Percentiles rank a stretch among this genome's conserved stretches.
Conservation (phyloP, 495 filamentous ascomycete species). For the Penicillium angulare region DNA sequence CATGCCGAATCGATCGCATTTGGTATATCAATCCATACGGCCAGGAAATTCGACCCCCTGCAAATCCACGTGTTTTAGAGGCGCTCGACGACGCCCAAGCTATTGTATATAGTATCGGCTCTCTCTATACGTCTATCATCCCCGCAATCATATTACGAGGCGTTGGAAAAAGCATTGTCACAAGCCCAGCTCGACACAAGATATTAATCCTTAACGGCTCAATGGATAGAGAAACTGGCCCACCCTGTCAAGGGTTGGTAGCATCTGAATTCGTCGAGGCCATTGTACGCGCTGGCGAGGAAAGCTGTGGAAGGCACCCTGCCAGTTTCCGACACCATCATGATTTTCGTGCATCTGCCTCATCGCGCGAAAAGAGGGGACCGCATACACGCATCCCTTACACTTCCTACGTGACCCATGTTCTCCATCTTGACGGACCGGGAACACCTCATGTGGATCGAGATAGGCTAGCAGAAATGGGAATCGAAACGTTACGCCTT, state of each 20-base stretch:
- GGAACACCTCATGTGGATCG: slow-evolving; percentile 70
- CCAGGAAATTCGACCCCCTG: slow-evolving; percentile 75
- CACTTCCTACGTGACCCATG: slow-evolving; percentile 74
- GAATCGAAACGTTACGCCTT: slow-evolving; percentile 72
- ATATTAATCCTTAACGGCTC: slow-evolving; percentile 84
- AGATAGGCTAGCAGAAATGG: slow-evolving; percentile 58
- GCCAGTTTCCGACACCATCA: slow-evolving; percentile 1
- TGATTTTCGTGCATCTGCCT: neutral
- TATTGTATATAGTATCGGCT: slow-evolving; percentile 88
- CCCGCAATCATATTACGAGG: slow-evolving; percentile 57
- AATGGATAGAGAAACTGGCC: slow-evolving; percentile 82
- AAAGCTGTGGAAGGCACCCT: slow-evolving; percentile 37
- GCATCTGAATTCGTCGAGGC: slow-evolving; percentile 78
- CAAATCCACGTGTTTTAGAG: slow-evolving; percentile 75
- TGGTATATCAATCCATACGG: slow-evolving; percentile 99
- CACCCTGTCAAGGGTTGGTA: slow-evolving; percentile 54
- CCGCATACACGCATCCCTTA: slow-evolving; percentile 27
- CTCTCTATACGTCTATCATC: slow-evolving; percentile 77
- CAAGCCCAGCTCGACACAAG: slow-evolving; percentile 58
- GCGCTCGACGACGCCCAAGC: slow-evolving; percentile 60
- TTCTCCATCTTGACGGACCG: slow-evolving; percentile 75
- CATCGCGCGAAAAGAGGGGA: slow-evolving; percentile 13
- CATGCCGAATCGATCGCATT: slow-evolving; percentile 73
- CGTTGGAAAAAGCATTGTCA: slow-evolving; percentile 39
- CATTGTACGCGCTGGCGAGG: slow-evolving; percentile 61